These are phyloP conservation scores for Leptographium wingfieldii DNA, from an alignment of 2,329 filamentous ascomycete species.

Conservation along the genomic window DNA sequence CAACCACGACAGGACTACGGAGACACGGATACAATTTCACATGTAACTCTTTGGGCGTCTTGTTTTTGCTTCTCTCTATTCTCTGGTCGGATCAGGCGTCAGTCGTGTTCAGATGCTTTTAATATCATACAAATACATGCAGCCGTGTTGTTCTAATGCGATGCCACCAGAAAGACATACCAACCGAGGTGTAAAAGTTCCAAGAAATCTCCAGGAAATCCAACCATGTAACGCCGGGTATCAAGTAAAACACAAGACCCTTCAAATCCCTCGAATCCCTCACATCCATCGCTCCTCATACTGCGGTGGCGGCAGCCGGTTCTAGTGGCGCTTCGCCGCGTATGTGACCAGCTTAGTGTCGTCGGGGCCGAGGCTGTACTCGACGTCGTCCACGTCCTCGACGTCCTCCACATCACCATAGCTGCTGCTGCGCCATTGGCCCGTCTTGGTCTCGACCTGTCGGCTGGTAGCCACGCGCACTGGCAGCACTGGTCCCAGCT, in stretches of 20 bases:
- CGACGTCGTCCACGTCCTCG: slow-evolving; percentile 15
- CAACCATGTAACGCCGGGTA: too few species aligned
- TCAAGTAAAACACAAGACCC: too few species aligned
- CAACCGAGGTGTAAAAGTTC: too few species aligned
- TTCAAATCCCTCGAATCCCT: too few species aligned
- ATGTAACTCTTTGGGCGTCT: background rate
- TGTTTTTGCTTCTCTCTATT: too few species aligned
- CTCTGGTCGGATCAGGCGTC: background rate
- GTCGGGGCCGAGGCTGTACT: background rate
- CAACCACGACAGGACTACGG: background rate
- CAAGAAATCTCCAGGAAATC: too few species aligned
- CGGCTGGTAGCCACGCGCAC: slow-evolving; percentile 10
- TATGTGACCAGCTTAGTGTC: background rate
- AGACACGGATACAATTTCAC: background rate
- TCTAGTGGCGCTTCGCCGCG: background rate
- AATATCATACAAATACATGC: too few species aligned
- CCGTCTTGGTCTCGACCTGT: slow-evolving; percentile 13
- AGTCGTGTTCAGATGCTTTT: too few species aligned
- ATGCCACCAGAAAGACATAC: too few species aligned
- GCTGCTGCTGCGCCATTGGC: slow-evolving; percentile 22
- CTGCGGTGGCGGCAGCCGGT: background rate
- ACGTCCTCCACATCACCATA: slow-evolving; percentile 18
- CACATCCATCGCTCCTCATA: background rate
- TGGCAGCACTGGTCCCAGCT: background rate
- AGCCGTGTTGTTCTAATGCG: too few species aligned